phyloP scores from a whole-genome alignment of 441 rosid species.

The Populus trichocarpa region DNA sequence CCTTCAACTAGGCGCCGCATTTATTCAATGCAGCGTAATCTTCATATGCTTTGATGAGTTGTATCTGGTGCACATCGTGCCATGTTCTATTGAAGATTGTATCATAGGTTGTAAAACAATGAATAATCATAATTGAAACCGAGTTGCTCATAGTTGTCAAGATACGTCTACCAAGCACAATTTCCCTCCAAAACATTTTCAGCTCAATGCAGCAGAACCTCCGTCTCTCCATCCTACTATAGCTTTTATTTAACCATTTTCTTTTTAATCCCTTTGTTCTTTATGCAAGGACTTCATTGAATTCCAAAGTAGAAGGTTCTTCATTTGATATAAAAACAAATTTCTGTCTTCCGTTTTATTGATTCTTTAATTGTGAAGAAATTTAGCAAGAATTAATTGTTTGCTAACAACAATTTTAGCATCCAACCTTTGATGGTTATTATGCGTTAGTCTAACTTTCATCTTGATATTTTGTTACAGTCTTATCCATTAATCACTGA shows the following conservation, averaged over 20 bases:
- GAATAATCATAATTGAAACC: not conserved
- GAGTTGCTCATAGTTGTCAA: not conserved
- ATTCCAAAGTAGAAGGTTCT: not conserved
- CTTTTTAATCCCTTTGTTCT: not conserved
- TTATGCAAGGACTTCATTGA: not conserved
- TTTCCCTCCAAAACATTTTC: not conserved
- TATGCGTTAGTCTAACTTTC: conserved; percentile 5
- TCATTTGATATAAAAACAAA: not conserved
- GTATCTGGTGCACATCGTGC: not conserved
- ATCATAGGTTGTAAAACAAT: not conserved
- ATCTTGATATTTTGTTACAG: conserved; percentile 42
- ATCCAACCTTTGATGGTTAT: not conserved
- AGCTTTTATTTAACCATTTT: no score
- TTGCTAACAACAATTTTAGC: not conserved
- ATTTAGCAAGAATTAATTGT: no score
- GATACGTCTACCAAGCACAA: not conserved
- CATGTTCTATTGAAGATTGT: not conserved
- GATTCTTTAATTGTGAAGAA: not conserved
- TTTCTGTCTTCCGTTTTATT: not conserved
- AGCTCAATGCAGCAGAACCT: not conserved
- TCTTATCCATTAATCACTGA: conserved; percentile 78
- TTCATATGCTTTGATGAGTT: not conserved
- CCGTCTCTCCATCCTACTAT: not conserved
- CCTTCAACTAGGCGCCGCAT: not conserved
- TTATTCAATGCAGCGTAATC: not conserved